Base-by-base conservation (phyloP, 805 yeast genomes). In the Yamadazyma laniorum region DNA sequence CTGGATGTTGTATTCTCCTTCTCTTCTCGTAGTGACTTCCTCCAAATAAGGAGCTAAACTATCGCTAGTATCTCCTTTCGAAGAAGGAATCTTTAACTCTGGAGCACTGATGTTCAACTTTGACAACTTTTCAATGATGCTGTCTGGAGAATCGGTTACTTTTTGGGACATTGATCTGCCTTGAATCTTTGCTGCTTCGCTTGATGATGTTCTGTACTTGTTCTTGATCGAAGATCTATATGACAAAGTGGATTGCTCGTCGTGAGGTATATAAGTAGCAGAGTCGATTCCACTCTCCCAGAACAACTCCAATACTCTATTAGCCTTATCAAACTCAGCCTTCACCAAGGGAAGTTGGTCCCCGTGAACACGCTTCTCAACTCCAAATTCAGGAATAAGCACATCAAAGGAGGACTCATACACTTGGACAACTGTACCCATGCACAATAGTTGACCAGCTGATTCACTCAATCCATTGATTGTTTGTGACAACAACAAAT, bases 381-480 rank as follows among this genome's bases (percentile, higher is more conserved):
- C 85, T 30, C 97, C 97, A 65, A 89, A 84, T 48, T 88, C 96
- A 2, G 96, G 96, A 45, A 90, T 71, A 48, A 85, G 78, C 3
- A 90, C 91, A 59, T 93, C 99, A 65, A 93, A 93, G 2, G 98
- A 87, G 1, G 96, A 86, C 62, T 93, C 98, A 59, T 91, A 90
- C 7, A 91, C 97, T 59, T 89, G 96, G 18, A 88, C 64, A 13
- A 91, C 93, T 12, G 88, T 79, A 12, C 95, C 97, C 77, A 82
- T 80, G 27, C 89, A 80, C 46, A 91, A 71, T 35, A 88, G 58
- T 58, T 88, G 96, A 2, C 95, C 96, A 12, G 91, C 80, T 12
- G 74, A 64, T 37, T 74, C 77, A 47, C 77, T 68, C 75, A 86
- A 77, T 29, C 79, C 85, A 55, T 83, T 85, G 42, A 90, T 82